These are phyloP conservation scores for Eutrema heterophyllum DNA, from an alignment of 345 rosid species.

Conservation along the genomic window DNA sequence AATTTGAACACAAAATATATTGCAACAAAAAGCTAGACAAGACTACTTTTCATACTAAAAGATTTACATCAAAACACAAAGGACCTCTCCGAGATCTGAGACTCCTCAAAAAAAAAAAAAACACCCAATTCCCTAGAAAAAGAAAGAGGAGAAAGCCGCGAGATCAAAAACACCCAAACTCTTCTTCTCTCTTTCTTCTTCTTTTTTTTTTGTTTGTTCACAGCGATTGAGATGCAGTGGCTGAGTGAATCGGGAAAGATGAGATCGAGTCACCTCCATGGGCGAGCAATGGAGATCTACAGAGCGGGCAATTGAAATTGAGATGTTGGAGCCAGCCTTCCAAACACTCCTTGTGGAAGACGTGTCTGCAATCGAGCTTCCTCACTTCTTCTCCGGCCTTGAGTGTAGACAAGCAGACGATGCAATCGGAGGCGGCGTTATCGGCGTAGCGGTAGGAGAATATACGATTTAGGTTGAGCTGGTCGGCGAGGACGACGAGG, in stretches of 20 bases:
- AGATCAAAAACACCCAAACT: constrained; percentile 22
- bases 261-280: constrained; percentile 15
- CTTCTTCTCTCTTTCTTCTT: background rate
- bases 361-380: constrained; percentile 71
- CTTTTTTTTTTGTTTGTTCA: background rate
- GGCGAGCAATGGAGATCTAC: constrained; percentile 44
- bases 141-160: constrained; percentile 18
- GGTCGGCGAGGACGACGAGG: constrained; percentile 57
- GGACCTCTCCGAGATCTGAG: constrained; percentile 11
- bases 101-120: background rate
- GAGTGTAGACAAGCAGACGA: constrained; percentile 56
- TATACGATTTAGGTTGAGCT: constrained; percentile 49
- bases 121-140: background rate
- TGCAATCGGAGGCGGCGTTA: constrained; percentile 38
- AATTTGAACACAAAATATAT: background rate
- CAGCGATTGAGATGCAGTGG: background rate
- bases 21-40: background rate
- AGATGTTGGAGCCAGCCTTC: constrained; percentile 78
- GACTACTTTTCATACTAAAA: constrained; percentile 1
- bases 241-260: background rate
- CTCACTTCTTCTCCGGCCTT: constrained; percentile 74
- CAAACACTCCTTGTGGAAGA: constrained; percentile 69
- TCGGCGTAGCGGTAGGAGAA: constrained; percentile 42
- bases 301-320: constrained; percentile 69
- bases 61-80: constrained; percentile 8